phyloP scores from a whole-genome alignment of 2,329 filamentous ascomycete genomes.

The Ophiostoma montium region DNA sequence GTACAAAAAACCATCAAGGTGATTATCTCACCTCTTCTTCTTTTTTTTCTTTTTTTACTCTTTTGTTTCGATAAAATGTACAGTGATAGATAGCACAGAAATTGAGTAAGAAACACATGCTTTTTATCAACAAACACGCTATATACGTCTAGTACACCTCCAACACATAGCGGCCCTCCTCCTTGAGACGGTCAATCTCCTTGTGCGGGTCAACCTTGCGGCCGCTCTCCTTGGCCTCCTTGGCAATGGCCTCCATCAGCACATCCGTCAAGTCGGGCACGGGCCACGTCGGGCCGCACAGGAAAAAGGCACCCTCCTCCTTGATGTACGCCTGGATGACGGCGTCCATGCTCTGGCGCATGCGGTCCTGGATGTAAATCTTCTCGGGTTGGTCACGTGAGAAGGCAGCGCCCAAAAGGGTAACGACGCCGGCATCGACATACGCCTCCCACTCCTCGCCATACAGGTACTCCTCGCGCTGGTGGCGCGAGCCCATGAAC shows the following conservation, averaged over 20 bases:
- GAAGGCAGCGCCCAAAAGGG: constrained; percentile 83
- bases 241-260: constrained; percentile 77
- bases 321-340: constrained; percentile 78
- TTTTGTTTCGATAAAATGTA: too few species aligned
- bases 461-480: constrained; percentile 97
- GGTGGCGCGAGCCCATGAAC: constrained; percentile 93
- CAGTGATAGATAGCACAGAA: too few species aligned
- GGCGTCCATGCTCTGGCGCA: constrained; percentile 73
- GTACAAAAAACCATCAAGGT: too few species aligned
- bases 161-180: constrained; percentile 82
- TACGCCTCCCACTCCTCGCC: constrained; percentile 99
- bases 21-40: too few species aligned
- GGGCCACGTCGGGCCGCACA: constrained; percentile 96
- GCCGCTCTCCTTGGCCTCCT: constrained; percentile 51
- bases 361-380: constrained; percentile 98
- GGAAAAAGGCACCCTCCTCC: constrained; percentile 86
- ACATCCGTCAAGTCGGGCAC: constrained; percentile 94
- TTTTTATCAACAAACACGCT: too few species aligned
- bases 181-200: constrained; percentile 96
- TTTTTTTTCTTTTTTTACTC: background rate
- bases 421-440: constrained; percentile 87
- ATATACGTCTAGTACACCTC: constrained; percentile 65
- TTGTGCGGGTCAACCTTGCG: constrained; percentile 76
- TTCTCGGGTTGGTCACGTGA: constrained; percentile 94
- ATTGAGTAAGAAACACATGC: too few species aligned